These are phyloP conservation scores for Juglanconis oblonga DNA, from an alignment of 2,329 filamentous ascomycete genomes.

Conservation along the genomic window DNA sequence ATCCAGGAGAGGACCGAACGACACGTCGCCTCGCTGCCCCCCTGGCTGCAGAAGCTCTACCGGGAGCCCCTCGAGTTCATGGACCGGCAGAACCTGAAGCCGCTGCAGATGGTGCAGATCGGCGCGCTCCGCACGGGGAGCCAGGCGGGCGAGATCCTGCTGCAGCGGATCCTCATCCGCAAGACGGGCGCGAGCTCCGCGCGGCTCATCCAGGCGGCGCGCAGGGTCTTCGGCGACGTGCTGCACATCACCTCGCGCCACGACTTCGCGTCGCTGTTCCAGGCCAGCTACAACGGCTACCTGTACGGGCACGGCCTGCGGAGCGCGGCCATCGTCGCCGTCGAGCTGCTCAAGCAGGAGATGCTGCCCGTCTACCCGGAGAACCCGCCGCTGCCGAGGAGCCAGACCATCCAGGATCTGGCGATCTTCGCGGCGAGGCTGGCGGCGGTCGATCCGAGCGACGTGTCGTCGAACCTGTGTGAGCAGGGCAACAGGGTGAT, in stretches of 20 bases:
- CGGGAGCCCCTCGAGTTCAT: conserved; percentile 22
- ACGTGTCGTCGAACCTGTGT: conserved; percentile 30
- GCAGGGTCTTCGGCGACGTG: conserved; percentile 30
- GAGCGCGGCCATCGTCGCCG: conserved; percentile 32
- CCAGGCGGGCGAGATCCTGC: conserved; percentile 14
- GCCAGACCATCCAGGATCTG: conserved; percentile 34
- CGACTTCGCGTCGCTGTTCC: conserved; percentile 32
- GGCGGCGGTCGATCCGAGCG: conserved; percentile 28
- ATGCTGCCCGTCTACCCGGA: conserved; percentile 26
- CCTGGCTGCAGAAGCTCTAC: conserved; percentile 20
- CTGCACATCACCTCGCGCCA: conserved; percentile 29
- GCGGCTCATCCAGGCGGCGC: conserved; percentile 28
- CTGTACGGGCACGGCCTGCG: conserved; percentile 31
- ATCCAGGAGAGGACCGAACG: conserved; percentile 19
- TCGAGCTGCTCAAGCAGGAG: conserved; percentile 34
- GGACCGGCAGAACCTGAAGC: conserved; percentile 21
- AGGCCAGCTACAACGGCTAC: conserved; percentile 28
- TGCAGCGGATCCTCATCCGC: conserved; percentile 28
- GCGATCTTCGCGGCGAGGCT: conserved; percentile 33
- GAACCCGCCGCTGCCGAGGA: conserved; percentile 31
- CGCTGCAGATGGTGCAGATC: conserved; percentile 5
- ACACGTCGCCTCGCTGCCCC: conserved; percentile 26
- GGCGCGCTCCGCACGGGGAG: conserved; percentile 25
- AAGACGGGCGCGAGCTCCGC: conserved; percentile 31
- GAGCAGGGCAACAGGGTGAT: conserved; percentile 34